phyloP scores from a whole-genome alignment of 2,329 filamentous ascomycete genomes.

The Aspergillus sojae region DNA sequence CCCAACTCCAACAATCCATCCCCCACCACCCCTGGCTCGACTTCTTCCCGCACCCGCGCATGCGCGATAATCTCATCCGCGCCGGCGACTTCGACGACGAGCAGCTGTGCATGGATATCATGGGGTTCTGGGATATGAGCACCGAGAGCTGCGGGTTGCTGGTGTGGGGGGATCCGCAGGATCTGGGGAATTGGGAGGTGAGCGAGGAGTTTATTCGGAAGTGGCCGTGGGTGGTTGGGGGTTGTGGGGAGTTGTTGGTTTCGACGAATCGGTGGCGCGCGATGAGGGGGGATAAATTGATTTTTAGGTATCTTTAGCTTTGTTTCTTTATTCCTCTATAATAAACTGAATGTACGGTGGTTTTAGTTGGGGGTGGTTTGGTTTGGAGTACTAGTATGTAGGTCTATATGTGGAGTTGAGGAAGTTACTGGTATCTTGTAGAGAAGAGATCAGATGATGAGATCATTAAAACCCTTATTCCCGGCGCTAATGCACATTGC shows the following conservation, averaged over 20 bases:
- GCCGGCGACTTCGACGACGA: conserved; percentile 38
- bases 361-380: too few relatives aligned
- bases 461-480: conserved; percentile 3
- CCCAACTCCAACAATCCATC: conserved; percentile 37
- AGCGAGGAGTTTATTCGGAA: conserved; percentile 50
- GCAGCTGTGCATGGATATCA: conserved; percentile 42
- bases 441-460: not conserved
- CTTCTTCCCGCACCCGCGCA: conserved; percentile 36
- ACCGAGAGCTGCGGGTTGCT: conserved; percentile 39
- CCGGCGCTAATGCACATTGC: conserved; percentile 20
- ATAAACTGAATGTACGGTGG: too few relatives aligned
- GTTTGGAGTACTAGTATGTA: too few relatives aligned
- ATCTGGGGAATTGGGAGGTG: conserved; percentile 52
- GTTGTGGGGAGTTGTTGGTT: conserved; percentile 31
- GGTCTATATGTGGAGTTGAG: too few relatives aligned
- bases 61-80: conserved; percentile 45
- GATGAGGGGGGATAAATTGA: conserved; percentile 14
- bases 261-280: conserved; percentile 33
- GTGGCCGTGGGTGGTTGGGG: conserved; percentile 41
- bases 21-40: conserved; percentile 47
- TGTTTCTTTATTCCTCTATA: not conserved
- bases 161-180: conserved; percentile 54
- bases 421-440: too few relatives aligned
- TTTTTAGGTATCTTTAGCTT: conserved; percentile 11
- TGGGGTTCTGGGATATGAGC: conserved; percentile 34